Conservation (phyloP, 1,284 basidiomycete genomes). For the Athelia psychrophila region DNA sequence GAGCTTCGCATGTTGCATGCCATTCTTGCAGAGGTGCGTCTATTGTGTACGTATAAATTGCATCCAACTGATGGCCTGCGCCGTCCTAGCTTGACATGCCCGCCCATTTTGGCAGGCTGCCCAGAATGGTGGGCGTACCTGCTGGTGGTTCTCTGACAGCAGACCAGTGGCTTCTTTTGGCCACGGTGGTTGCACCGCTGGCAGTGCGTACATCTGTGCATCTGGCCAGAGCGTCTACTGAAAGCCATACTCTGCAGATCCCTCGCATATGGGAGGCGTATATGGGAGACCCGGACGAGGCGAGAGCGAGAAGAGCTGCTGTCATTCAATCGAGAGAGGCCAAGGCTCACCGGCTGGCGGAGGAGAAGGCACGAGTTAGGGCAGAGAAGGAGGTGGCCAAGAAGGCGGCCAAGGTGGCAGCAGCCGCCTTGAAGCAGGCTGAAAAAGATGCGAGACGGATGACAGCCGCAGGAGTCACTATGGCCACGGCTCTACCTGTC, state of each 20-base stretch:
- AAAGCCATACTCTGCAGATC: constrained; percentile 11
- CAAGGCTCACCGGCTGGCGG: background rate
- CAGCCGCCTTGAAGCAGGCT: no score
- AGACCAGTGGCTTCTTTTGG: constrained; percentile 28
- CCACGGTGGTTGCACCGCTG: constrained; percentile 23
- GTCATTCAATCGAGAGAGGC: background rate
- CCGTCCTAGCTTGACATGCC: constrained; percentile 17
- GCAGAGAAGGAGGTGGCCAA: background rate
- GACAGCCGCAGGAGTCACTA: no score
- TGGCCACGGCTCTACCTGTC: no score
- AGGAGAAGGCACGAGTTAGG: background rate
- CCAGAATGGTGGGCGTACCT: constrained; percentile 25
- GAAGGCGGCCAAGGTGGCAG: background rate
- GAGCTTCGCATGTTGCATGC: constrained; percentile 22
- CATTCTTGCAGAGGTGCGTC: constrained; percentile 17
- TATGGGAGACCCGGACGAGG: constrained; percentile 1
- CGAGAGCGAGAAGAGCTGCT: background rate
- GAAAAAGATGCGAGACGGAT: no score
- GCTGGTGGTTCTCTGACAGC: constrained; percentile 32
- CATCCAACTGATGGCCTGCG: background rate
- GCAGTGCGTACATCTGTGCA: constrained; percentile 14
- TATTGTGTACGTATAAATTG: constrained; percentile 1
- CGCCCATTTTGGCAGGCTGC: constrained; percentile 21
- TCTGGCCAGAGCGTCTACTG: background rate
- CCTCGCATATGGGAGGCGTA: constrained; percentile 18